Base-by-base conservation (phyloP, 2,329 filamentous ascomycete genomes). In the Ophiocordyceps robertsii region DNA sequence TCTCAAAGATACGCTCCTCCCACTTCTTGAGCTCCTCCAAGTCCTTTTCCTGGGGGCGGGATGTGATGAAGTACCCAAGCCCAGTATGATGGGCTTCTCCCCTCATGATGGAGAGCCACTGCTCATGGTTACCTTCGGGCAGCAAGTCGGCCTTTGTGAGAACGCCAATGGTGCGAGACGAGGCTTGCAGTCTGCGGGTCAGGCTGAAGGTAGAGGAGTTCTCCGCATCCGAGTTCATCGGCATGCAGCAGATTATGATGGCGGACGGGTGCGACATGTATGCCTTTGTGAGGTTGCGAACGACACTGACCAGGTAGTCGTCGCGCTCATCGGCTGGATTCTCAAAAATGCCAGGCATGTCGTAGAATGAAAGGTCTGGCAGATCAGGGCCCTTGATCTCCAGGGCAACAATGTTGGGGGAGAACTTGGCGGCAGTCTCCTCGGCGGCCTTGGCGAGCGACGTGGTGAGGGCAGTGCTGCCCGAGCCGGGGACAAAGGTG, bases 121-220 rank as follows among this genome's bases (percentile, higher is more conserved):
- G 77, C 0, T 60, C 50, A 27, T 63, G 54, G 0, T 67, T 62
- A 0, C 69, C 69, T 0, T 62, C 56, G 0, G 77, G 72, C 0
- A 88, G 61, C 0, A 83, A 71, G 47, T 95, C 89, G 0, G 88
- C 87, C 53, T 94, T 95, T 0, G 88, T 95, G 14, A 95, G 69
- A 0, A 94, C 83, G 0, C 85, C 85, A 42, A 84, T 69, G 1
- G 80, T 84, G 1, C 81, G 69, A 4, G 66, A 47, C 2, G 72
- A 66, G 0, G 81, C 82, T 1, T 66, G 66, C 1, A 75, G 62
- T 36, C 70, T 58, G 29, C 75, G 61, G 49, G 89, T 76, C 3
- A 86, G 68, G 0, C 72, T 70, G 11, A 83, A 77, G 0, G 84
- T 83, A 1, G 72, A 80, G 0, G 83, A 90, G 13, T 81, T 89